A percentile compares a stretch with the other conserved stretches of the same genome.
Evolutionary conservation across 495 filamentous ascomycete species (phyloP).

Genomic region (Chaetomidium leptoderma): DNA sequence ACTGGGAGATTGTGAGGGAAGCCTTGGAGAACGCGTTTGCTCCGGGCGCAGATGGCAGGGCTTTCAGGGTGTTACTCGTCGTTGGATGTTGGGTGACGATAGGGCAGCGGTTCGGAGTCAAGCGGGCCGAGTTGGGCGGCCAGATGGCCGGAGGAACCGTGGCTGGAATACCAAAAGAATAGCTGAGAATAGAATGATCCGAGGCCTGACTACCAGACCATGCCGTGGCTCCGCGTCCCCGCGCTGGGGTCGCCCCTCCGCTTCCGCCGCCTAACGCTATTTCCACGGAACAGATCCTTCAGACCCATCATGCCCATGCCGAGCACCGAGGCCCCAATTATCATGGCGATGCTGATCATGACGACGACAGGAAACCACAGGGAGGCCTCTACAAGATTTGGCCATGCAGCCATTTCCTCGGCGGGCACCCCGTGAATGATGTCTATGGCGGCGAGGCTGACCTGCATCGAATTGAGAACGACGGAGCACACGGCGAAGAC

Average conservation of each 20-base stretch:
- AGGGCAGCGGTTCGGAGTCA: conserved; percentile 14
- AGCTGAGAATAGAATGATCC: neutral
- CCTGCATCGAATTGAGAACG: conserved; percentile 35
- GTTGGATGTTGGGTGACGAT: conserved; percentile 14
- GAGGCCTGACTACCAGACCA: conserved; percentile 27
- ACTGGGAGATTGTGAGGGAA: conserved; percentile 26
- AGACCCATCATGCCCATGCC: conserved; percentile 23
- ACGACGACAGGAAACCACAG: conserved; percentile 31
- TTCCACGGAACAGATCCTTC: conserved; percentile 19
- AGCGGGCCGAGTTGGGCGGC: neutral
- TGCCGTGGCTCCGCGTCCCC: conserved; percentile 27
- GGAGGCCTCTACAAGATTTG: conserved; percentile 18
- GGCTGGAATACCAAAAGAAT: neutral
- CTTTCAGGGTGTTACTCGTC: conserved; percentile 11
- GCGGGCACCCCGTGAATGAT: conserved; percentile 3
- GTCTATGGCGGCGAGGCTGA: conserved; percentile 21
- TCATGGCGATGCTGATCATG: conserved; percentile 22
- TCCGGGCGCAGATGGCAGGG: conserved; percentile 12
- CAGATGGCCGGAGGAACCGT: neutral
- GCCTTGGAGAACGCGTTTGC: conserved; percentile 34
- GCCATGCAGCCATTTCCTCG: conserved; percentile 9
- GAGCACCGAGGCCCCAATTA: conserved; percentile 1
- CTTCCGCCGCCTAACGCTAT: conserved; percentile 19
- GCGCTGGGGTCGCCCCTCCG: conserved; percentile 17
- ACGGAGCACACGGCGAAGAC: conserved; percentile 33